phyloP scores from a whole-genome alignment of 371 early-diverging fungal species.

The Capillidium heterosporum region DNA sequence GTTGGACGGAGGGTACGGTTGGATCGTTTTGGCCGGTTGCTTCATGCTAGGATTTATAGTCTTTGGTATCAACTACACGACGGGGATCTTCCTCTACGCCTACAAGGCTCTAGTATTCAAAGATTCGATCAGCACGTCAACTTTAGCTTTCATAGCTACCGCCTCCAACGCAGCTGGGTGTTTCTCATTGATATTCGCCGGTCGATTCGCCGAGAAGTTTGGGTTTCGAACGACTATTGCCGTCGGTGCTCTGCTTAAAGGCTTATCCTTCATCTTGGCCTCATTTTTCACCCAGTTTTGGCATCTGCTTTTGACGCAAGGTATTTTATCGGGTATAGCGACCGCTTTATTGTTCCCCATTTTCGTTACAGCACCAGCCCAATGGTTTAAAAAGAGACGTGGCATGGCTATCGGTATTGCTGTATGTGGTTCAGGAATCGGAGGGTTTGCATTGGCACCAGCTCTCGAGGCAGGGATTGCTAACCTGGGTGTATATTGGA shows the following conservation, averaged over 20 bases:
- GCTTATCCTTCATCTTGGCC: conserved; percentile 19
- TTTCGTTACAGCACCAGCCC: conserved; percentile 33
- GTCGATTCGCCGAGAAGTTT: not conserved
- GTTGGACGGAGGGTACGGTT: conserved; percentile 34
- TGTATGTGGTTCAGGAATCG: conserved; percentile 57
- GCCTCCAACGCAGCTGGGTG: conserved; percentile 14
- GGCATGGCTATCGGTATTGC: conserved; percentile 57
- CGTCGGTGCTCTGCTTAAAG: conserved; percentile 16
- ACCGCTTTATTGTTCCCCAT: conserved; percentile 33
- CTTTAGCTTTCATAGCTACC: conserved; percentile 17
- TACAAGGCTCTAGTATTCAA: conserved; percentile 18
- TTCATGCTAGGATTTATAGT: conserved; percentile 31
- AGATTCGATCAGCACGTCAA: conserved; percentile 19
- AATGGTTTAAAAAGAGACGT: conserved; percentile 53
- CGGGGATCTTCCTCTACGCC: conserved; percentile 18
- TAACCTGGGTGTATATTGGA: not conserved
- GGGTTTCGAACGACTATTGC: not conserved
- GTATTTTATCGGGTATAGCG: conserved; percentile 28
- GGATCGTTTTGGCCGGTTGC: conserved; percentile 30
- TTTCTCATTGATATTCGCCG: conserved; percentile 12
- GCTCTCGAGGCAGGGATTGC: not conserved
- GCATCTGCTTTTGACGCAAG: conserved; percentile 30
- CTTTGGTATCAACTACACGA: conserved; percentile 26
- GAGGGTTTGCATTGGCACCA: conserved; percentile 46
- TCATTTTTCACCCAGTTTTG: conserved; percentile 15